A percentile compares a stretch with the other conserved stretches of the same genome.
phyloP scores from a whole-genome alignment of 2,329 filamentous ascomycete species.

The Beauveria medogensis region DNA sequence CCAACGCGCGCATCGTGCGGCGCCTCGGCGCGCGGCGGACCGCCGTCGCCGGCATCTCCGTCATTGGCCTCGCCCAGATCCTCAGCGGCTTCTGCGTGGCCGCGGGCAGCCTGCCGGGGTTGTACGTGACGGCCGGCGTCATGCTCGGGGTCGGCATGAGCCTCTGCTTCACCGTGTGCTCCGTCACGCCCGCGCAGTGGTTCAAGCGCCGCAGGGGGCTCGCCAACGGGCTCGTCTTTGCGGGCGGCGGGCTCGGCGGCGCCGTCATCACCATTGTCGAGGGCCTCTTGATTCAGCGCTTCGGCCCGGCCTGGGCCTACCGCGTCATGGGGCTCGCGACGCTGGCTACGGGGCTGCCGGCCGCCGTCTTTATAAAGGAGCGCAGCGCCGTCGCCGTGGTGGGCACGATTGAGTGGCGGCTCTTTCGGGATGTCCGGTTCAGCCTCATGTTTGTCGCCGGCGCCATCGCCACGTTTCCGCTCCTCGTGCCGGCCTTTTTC shows the following conservation, averaged over 20 bases:
- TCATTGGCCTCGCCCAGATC: slow-evolving; percentile 1
- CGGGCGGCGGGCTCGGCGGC: slow-evolving; percentile 14
- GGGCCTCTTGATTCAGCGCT: slow-evolving; percentile 9
- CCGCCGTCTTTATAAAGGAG: slow-evolving; percentile 12
- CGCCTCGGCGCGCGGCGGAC: slow-evolving; percentile 2
- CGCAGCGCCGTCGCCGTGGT: slow-evolving; percentile 22
- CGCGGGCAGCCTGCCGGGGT: neutral
- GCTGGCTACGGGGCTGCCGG: slow-evolving; percentile 11
- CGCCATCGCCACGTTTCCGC: slow-evolving; percentile 46
- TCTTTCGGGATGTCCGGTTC: slow-evolving; percentile 44
- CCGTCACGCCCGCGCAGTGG: slow-evolving; percentile 13
- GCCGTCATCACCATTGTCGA: slow-evolving; percentile 13
- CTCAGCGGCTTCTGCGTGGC: neutral
- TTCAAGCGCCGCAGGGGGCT: slow-evolving; percentile 11
- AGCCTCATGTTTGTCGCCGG: slow-evolving; percentile 42
- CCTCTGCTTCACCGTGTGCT: slow-evolving; percentile 13
- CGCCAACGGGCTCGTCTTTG: slow-evolving; percentile 14
- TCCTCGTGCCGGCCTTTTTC: slow-evolving; percentile 53
- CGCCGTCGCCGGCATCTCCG: neutral
- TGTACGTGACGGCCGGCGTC: slow-evolving; percentile 11
- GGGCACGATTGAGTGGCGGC: slow-evolving; percentile 37
- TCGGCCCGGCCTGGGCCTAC: slow-evolving; percentile 13
- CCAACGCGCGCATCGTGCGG: slow-evolving; percentile 2
- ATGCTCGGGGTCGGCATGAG: slow-evolving; percentile 11
- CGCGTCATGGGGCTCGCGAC: slow-evolving; percentile 11